Base-by-base conservation (phyloP, 306 rosid species). In the Rosa rugosa region DNA sequence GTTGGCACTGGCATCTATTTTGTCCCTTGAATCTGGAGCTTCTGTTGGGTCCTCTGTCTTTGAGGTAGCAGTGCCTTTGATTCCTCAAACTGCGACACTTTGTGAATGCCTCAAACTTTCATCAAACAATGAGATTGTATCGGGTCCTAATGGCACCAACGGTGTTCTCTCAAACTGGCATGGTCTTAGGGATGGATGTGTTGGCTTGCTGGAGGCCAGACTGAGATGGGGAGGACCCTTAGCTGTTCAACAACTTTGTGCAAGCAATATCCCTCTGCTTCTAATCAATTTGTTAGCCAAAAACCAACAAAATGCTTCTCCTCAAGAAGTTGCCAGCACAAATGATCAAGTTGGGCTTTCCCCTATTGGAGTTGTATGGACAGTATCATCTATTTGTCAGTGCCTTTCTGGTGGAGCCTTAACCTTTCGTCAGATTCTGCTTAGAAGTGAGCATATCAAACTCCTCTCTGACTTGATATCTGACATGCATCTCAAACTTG, bases 191-290 rank as follows among this genome's bases (percentile, higher is more conserved):
- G 98, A 94, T 89, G 99, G 99, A 57, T 88, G 88, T 86, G 91
- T 94, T 66, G 99, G 97, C 71, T 91, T 92, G 82, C 73, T 94
- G 83, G 97, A 94, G 80, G 87, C 85, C 81, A 87, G 89, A 80
- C 83, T 92, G 75, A 91, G 85, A 84, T 91, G 88, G 97, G 99
- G 95, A 53, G 99, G 99, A 85, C 91, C 95, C 9, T 80, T 87
- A 79, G 97, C 95, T 54, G 95, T 94, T 83, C 89, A 94, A 77
- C 97, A 94, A 93, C 78, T 92, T 81, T 94, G 97, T 82, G 88
- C 98, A 40, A 87, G 88, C 77, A 92, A 92, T 79, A 82, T 88
- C 77, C 99, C 99, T 80, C 80, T 83, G 70, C 93, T 87, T 69
- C 91, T 94, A 75, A 86, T 94, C 62, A 88, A 83, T 76, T 85